Evolutionary conservation across 352 stramenopile genomes (phyloP).

Genomic region (Detonula confervacea): DNA sequence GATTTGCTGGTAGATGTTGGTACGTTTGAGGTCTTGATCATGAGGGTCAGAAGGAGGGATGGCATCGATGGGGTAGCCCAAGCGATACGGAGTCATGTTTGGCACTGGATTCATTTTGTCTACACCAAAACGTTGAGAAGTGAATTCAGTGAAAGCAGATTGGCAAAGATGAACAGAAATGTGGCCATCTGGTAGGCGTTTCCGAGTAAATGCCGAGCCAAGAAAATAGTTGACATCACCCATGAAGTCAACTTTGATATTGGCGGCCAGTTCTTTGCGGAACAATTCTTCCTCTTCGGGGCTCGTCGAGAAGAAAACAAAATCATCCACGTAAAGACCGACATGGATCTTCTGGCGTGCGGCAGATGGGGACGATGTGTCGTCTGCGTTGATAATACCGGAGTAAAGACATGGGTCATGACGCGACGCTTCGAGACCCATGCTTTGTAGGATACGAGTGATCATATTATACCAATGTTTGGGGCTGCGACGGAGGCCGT

Average conservation of each 20-base stretch:
- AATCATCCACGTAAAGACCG: not conserved
- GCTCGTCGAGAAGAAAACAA: not conserved
- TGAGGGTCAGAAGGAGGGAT: not conserved
- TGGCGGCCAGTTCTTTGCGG: not conserved
- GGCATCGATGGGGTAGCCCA: too few relatives aligned
- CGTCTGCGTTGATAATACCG: too few relatives aligned
- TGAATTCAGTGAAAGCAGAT: not conserved
- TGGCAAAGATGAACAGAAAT: not conserved
- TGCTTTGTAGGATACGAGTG: too few relatives aligned
- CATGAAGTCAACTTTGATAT: not conserved
- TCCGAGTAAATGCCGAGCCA: not conserved
- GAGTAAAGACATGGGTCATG: too few relatives aligned
- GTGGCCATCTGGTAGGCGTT: not conserved
- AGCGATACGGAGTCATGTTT: too few relatives aligned
- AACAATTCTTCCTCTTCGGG: not conserved
- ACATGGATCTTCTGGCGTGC: not conserved
- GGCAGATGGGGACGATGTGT: too few relatives aligned
- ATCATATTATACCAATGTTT: too few relatives aligned
- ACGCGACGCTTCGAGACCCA: too few relatives aligned
- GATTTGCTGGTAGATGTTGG: not conserved
- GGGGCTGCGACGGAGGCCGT: too few relatives aligned
- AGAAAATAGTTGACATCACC: not conserved
- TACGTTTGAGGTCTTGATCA: conserved; percentile 1
- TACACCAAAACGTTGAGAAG: too few relatives aligned
- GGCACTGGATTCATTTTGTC: not conserved